A percentile compares a stretch with the other conserved stretches of the same genome.
phyloP scores from a whole-genome alignment of 768 basidiomycete genomes.

The Naganishia antarctica region DNA sequence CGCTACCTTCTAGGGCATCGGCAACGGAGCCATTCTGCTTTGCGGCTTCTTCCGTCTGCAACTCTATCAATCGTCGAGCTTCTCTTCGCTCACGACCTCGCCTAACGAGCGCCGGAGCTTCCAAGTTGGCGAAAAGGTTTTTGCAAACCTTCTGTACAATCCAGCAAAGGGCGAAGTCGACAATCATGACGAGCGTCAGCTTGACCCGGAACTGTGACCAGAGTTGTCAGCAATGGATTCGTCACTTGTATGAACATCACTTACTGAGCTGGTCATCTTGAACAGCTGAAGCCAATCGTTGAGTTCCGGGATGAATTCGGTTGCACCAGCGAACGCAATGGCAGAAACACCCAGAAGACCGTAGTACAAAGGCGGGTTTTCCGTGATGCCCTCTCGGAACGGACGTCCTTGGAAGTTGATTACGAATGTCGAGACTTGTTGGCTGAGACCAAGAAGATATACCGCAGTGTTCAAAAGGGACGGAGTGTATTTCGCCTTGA shows the following conservation, averaged over 20 bases:
- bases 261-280: slow-evolving; percentile 70
- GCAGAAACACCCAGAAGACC: slow-evolving; percentile 81
- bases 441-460: slow-evolving; percentile 87
- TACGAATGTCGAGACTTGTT: slow-evolving; percentile 97
- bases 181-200: slow-evolving; percentile 72
- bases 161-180: slow-evolving; percentile 86
- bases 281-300: slow-evolving; percentile 97
- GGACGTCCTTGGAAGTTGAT: slow-evolving; percentile 98
- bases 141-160: slow-evolving; percentile 77
- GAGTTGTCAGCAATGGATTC: neutral
- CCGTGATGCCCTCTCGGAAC: slow-evolving; percentile 94
- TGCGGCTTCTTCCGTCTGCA: slow-evolving; percentile 21
- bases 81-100: slow-evolving; percentile 76
- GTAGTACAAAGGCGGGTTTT: slow-evolving; percentile 88
- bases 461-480: slow-evolving; percentile 93
- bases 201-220: slow-evolving; percentile 68
- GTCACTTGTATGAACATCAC: slow-evolving; percentile 46
- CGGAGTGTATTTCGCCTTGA: slow-evolving; percentile 95
- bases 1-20: slow-evolving; percentile 10
- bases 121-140: slow-evolving; percentile 75
- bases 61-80: slow-evolving; percentile 54
- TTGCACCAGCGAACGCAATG: slow-evolving; percentile 89
- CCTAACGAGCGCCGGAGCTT: slow-evolving; percentile 78
- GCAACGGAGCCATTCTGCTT: slow-evolving; percentile 24
- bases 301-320: slow-evolving; percentile 89